phyloP scores from a whole-genome alignment of 148 eudicot species.

The Camellia lanceoleosa region DNA sequence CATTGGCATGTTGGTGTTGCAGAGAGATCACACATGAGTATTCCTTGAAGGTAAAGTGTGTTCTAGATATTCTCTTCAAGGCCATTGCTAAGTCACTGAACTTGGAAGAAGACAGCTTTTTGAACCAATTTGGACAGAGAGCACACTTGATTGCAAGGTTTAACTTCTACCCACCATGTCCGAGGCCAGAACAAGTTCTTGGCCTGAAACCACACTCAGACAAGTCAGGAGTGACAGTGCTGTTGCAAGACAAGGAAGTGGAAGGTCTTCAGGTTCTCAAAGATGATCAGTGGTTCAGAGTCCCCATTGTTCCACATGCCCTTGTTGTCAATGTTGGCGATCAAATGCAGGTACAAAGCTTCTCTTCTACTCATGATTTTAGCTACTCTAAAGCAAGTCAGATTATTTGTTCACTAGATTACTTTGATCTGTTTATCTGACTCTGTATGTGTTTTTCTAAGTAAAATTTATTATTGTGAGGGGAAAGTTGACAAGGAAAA shows the following conservation, averaged over 20 bases:
- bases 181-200: conserved; percentile 32
- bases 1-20: background rate
- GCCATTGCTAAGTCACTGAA: conserved; percentile 25
- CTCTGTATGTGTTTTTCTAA: too few species aligned
- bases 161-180: conserved; percentile 41
- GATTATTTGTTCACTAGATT: too few species aligned
- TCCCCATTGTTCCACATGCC: conserved; percentile 40
- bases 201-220: conserved; percentile 48
- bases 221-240: conserved; percentile 36
- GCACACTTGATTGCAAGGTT: conserved; percentile 27
- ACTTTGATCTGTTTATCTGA: too few species aligned
- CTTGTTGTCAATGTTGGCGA: conserved; percentile 44
- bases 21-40: conserved; percentile 38
- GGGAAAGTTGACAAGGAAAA: too few species aligned
- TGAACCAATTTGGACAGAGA: conserved; percentile 27
- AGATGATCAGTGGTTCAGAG: conserved; percentile 44
- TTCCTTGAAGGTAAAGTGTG: conserved; percentile 17
- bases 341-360: conserved; percentile 25
- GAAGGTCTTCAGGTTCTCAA: conserved; percentile 47
- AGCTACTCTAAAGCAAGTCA: too few species aligned
- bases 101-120: conserved; percentile 25
- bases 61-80: conserved; percentile 31
- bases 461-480: too few species aligned
- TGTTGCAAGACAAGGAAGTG: conserved; percentile 44
- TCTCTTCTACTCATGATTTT: background rate